Conservation (phyloP, 768 basidiomycete species). For the Phanerodontia chrysosporium region DNA sequence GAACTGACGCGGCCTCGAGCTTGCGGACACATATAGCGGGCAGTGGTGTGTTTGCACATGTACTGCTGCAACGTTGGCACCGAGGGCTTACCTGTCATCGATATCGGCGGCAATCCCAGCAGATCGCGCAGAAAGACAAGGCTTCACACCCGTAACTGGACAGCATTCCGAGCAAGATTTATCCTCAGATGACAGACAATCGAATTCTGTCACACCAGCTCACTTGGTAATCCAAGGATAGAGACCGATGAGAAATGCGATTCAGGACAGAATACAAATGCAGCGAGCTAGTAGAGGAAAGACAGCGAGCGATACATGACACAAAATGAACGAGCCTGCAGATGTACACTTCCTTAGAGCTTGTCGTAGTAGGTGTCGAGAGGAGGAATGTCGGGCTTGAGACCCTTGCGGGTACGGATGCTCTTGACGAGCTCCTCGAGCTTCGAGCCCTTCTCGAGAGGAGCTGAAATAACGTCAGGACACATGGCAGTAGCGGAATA, state of each 20-base stretch:
- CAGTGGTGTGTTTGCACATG: no score
- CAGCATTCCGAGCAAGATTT: no score
- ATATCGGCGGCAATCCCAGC: not conserved
- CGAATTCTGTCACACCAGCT: no score
- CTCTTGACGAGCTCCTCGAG: slow-evolving; percentile 75
- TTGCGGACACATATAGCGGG: no score
- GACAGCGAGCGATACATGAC: slow-evolving; percentile 16
- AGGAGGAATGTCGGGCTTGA: slow-evolving; percentile 89
- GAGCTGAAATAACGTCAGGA: slow-evolving; percentile 38
- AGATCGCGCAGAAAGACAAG: not conserved
- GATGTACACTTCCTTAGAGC: slow-evolving; percentile 27
- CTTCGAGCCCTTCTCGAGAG: slow-evolving; percentile 88
- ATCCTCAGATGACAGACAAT: no score
- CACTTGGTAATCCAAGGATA: no score
- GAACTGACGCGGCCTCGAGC: no score
- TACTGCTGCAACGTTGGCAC: no score
- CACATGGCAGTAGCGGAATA: slow-evolving; percentile 7
- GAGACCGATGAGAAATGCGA: slow-evolving; percentile 1
- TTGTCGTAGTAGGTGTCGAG: slow-evolving; percentile 95
- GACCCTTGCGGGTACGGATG: slow-evolving; percentile 92
- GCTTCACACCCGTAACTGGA: no score
- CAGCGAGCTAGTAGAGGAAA: slow-evolving; percentile 8
- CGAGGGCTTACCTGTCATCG: not conserved
- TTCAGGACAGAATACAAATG: slow-evolving; percentile 14
- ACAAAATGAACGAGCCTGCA: slow-evolving; percentile 21